Evolutionary conservation across 495 filamentous ascomycete species (phyloP), one percentile per base, ranked within the genome.

Genomic region (Alectoria sarmentosa): DNA sequence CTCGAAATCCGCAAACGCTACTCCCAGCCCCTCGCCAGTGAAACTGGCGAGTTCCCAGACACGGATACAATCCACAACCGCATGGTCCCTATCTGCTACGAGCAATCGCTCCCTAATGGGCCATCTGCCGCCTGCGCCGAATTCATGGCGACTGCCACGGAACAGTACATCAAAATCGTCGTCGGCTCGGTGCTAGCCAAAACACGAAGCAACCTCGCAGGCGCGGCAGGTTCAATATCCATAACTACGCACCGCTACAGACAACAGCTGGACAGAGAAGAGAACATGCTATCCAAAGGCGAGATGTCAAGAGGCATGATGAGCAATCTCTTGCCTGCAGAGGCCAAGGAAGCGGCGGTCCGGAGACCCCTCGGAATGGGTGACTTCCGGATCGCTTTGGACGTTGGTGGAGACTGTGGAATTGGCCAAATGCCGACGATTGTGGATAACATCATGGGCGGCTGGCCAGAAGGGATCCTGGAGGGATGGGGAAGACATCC

Each of bases 81-180:
- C 63, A 95, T 98, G 89, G 79, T 90, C 23, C 92, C 94, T 13
- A 94, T 97, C 67, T 96, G 91, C 76, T 96, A 96, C 75, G 94
- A 96, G 75, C 83, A 90, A 66, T 94, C 92, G 0, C 83, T 98
- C 7, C 81, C 82, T n/a, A 82, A 82, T 30, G 90, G 92, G 4
- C 84, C 90, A 66, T 77, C 83, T 10, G 72, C 86, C 9, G 84
- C 90, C 36, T 90, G 90, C 41, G 86, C 92, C 9, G 86, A 90
- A 60, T 91, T 93, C 72, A 88, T 98, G 86, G 88, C 90, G 30
- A 86, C 91, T 52, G 94, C 93, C 3, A 89, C 90, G 4, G 93
- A 98, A 74, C 91, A 88, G 0, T 96, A 88, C 70, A 86, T 98
- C 65, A 98, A 97, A 76, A 90, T 96, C 69, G 83, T 93, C 8